Evolutionary conservation across 805 yeast species (phyloP).

Genomic region (Lachancea mirantina): DNA sequence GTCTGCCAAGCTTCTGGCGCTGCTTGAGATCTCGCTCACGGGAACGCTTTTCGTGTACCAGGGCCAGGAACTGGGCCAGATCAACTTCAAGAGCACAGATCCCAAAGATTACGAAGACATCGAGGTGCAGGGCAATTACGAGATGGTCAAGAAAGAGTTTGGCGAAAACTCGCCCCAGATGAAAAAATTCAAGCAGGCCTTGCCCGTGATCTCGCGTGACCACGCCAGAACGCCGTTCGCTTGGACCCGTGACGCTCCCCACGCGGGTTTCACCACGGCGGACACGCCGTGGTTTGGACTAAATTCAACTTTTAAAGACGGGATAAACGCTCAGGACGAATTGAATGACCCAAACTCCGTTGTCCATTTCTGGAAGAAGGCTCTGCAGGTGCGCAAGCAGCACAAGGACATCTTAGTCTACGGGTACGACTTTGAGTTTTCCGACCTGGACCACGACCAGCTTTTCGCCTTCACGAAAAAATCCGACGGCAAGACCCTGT

Average conservation of each 20-base stretch:
- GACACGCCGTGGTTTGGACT: slow-evolving; percentile 36
- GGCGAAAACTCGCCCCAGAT: slow-evolving; percentile 16
- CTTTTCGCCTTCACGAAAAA: slow-evolving; percentile 38
- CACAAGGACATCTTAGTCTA: slow-evolving; percentile 38
- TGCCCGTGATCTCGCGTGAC: slow-evolving; percentile 39
- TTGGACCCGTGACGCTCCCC: slow-evolving; percentile 34
- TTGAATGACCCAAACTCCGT: slow-evolving; percentile 40
- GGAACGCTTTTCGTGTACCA: slow-evolving; percentile 52
- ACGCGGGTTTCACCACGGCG: slow-evolving; percentile 40
- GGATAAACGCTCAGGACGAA: slow-evolving; percentile 43
- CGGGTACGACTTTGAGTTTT: slow-evolving; percentile 37
- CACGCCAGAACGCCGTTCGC: slow-evolving; percentile 48
- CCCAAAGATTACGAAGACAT: slow-evolving; percentile 45
- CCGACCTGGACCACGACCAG: slow-evolving; percentile 37
- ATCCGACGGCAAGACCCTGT: slow-evolving; percentile 27
- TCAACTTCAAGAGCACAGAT: slow-evolving; percentile 41
- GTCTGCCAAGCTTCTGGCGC: slow-evolving; percentile 43
- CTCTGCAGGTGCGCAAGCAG: slow-evolving; percentile 37
- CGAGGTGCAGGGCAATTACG: slow-evolving; percentile 37
- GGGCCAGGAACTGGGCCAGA: slow-evolving; percentile 56
- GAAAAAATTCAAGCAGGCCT: slow-evolving; percentile 27
- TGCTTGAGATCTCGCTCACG: slow-evolving; percentile 39
- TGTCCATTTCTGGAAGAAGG: slow-evolving; percentile 39
- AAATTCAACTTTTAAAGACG: slow-evolving; percentile 16
- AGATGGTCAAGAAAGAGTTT: slow-evolving; percentile 23